Evolutionary conservation across 345 rosid species (phyloP), one percentile per base, ranked within the genome.

Genomic region (Lepidium aucheri): DNA sequence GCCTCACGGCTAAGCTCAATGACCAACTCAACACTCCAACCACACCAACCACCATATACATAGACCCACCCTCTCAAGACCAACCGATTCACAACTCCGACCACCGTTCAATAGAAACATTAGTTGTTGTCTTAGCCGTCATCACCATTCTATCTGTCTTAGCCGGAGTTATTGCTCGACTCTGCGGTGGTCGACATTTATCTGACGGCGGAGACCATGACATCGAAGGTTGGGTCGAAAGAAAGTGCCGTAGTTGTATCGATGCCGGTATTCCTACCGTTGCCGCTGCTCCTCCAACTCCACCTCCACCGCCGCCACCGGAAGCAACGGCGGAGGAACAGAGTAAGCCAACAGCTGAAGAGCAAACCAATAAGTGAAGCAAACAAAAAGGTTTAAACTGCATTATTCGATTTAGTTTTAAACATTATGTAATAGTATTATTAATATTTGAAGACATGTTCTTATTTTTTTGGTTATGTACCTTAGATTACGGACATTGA

Each of bases 161-260:
- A 60, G 90, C 89, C 5, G 96, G 98, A 26, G 78, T 88, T 49
- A 49, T 93, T 6, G 94, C 94, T 24, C 74, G 97, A 22, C 58
- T 93, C 0, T 93, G 91, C 51, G 90, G 94, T 0, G 96, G 96
- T 28, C 73, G 88, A 42, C 94, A 79, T 74, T 79, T 82, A 45
- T 86, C 80, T 28, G 80, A 79, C 34, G 76, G 78, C 24, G 88
- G 96, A 22, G 96, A 87, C 76, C 75, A 80, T 42, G 91, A 89
- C 74, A 77, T 89, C 2, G 98, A 93, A 81, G 91, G 97, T 14
- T 93, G 97, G 97, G 85, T 90, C 7, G 97, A 93, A 69, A 81
- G 73, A 15, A 86, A 75, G 70, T 90, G 98, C 55, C 77, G 88
- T 60, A 89, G 79, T 69, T 87, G 98, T 83, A 82, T 93, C 15